Base-by-base conservation (phyloP, 2,329 filamentous ascomycete genomes). In the Huntiella abstrusa region DNA sequence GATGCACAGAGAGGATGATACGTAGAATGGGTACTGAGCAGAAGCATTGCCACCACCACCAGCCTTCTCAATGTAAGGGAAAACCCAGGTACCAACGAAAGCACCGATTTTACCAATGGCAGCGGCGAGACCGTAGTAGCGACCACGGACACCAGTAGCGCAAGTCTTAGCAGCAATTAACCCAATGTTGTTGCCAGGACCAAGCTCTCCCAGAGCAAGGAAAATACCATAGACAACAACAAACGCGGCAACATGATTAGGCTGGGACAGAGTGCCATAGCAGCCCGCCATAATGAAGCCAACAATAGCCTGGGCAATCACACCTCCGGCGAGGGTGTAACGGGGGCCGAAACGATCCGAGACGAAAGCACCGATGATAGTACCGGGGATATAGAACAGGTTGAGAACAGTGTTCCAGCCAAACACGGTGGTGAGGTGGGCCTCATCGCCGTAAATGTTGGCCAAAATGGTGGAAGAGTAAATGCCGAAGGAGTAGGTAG, bases 401-500 rank as follows among this genome's bases (percentile, higher is more conserved):
- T 91, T 93, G 64, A 92, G 76, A 37, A 94, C 71, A 0, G 81
- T 85, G 57, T 84, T 86, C 85, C 85, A 94, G 36, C 85, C 87
- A 51, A 94, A 87, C 8, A 77, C 65, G 51, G 80, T 81, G 56
- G 83, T 88, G 1, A 94, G 64, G 0, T 79, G 71, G 0, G 46
- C 41, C 10, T 28, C 15, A 2, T 41, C 35, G 11, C 74, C 67
- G 37, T 80, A 75, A 22, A 84, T 71, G 49, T 74, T 77, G 35
- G 65, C 59, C 0, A 92, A 64, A 55, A 93, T 88, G 1, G 76
- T 71, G 1, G 79, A 78, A 0, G 81, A 83, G 64, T 91, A 95
- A 55, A 94, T 84, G 45, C 80, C 72, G 58, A 94, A 94, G 0
- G 81, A 79, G 59, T 94, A 94, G 2, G 76, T 66, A 2, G 80